These are phyloP conservation scores for Cadophora luteo-olivacea DNA, from an alignment of 2,329 filamentous ascomycete species.

Conservation along the genomic window DNA sequence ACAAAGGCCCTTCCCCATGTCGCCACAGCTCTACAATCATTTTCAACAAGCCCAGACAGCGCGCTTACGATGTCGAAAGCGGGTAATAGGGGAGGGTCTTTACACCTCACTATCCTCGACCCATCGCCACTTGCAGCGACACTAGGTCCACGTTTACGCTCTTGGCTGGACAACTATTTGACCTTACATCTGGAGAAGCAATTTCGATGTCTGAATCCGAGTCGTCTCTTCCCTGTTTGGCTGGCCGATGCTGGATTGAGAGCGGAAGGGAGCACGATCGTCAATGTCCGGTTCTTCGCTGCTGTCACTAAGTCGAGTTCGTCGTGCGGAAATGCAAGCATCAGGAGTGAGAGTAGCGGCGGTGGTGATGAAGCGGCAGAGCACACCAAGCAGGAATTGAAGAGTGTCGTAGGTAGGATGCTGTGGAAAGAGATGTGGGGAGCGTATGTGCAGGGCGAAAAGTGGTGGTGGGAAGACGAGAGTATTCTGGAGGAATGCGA, in stretches of 20 bases:
- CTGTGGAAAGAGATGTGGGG: slow-evolving; percentile 70
- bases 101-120: slow-evolving; percentile 68
- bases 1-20: neutral
- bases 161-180: slow-evolving; percentile 68
- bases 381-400: slow-evolving; percentile 50
- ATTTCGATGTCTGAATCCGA: slow-evolving; percentile 66
- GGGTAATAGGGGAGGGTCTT: slow-evolving; percentile 51
- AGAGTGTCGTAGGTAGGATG: slow-evolving; percentile 59
- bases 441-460: slow-evolving; percentile 42
- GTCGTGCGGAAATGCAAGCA: neutral
- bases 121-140: slow-evolving; percentile 62
- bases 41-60: neutral
- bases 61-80: neutral
- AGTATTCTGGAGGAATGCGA: slow-evolving; percentile 62
- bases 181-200: slow-evolving; percentile 63
- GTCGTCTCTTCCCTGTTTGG: slow-evolving; percentile 63
- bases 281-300: slow-evolving; percentile 38
- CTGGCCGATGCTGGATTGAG: slow-evolving; percentile 61
- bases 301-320: slow-evolving; percentile 18
- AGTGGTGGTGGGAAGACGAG: slow-evolving; percentile 69
- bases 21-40: neutral
- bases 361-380: neutral
- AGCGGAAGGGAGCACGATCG: slow-evolving; percentile 42
- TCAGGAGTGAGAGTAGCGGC: neutral
- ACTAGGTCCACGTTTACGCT: slow-evolving; percentile 61